phyloP scores from a whole-genome alignment of 305 asterid genomes.

The Rubia tinctorum region DNA sequence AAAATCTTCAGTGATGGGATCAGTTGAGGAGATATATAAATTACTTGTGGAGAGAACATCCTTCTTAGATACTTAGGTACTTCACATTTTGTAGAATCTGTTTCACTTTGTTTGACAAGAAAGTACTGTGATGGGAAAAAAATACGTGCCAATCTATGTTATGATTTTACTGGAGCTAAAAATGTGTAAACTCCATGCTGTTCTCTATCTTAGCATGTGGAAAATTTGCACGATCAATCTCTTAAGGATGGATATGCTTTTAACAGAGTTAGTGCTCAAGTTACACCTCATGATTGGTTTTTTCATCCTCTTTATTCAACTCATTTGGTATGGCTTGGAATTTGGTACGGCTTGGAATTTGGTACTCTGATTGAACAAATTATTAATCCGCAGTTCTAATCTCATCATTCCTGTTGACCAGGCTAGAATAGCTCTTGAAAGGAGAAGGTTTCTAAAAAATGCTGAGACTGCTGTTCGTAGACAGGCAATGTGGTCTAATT shows the following conservation, averaged over 20 bases:
- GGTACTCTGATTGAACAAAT: conserved; percentile 3
- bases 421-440: conserved; percentile 99
- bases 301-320: background rate
- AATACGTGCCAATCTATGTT: background rate
- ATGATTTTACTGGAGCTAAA: background rate
- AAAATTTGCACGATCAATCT: background rate
- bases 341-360: conserved; percentile 12
- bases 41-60: background rate
- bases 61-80: background rate
- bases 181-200: background rate
- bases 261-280: background rate
- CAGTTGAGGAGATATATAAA: background rate
- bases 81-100: background rate
- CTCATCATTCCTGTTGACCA: conserved; percentile 29
- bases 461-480: conserved; percentile 97
- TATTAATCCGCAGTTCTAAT: background rate
- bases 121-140: background rate
- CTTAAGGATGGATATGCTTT: conserved; percentile 1
- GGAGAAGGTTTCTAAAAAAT: conserved; percentile 88
- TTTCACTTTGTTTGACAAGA: background rate
- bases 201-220: background rate
- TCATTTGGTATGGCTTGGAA: background rate
- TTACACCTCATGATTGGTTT: background rate
- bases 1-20: background rate
- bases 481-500: conserved; percentile 96